These are phyloP conservation scores for Saturnispora halmiae DNA, from an alignment of 805 yeast genomes.

Conservation along the genomic window DNA sequence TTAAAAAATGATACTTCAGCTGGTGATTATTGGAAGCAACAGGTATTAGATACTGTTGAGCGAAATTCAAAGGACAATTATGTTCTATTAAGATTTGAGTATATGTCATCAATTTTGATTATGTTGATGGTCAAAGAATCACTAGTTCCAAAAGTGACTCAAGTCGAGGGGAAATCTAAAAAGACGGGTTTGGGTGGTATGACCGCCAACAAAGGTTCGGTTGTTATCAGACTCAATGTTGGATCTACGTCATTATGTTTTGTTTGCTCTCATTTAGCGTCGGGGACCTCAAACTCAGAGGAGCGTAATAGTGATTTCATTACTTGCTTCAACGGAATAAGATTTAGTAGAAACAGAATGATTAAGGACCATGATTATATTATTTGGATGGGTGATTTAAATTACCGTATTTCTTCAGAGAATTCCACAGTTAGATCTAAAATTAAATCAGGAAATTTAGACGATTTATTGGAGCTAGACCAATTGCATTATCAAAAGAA, in stretches of 20 bases:
- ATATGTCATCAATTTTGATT: constrained; percentile 60
- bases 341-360: constrained; percentile 69
- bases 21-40: constrained; percentile 69
- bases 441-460: constrained; percentile 37
- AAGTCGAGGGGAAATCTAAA: constrained; percentile 89
- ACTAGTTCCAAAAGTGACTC: constrained; percentile 45
- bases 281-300: constrained; percentile 71
- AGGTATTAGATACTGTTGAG: constrained; percentile 56
- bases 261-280: constrained; percentile 88
- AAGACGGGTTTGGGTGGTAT: constrained; percentile 96
- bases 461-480: constrained; percentile 55
- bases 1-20: constrained; percentile 76
- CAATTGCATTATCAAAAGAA: constrained; percentile 73
- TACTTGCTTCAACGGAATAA: constrained; percentile 63
- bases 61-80: constrained; percentile 33
- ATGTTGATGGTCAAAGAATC: constrained; percentile 52
- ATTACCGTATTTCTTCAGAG: constrained; percentile 64
- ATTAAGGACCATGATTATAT: constrained; percentile 78
- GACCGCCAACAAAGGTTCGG: constrained; percentile 95
- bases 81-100: constrained; percentile 62
- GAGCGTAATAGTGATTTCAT: constrained; percentile 84
- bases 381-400: constrained; percentile 93
- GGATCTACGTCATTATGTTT: constrained; percentile 76
- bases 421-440: constrained; percentile 65
- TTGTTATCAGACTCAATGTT: constrained; percentile 79